Conservation (phyloP, 352 stramenopile species). For the Phytophthora chlamydospora region DNA sequence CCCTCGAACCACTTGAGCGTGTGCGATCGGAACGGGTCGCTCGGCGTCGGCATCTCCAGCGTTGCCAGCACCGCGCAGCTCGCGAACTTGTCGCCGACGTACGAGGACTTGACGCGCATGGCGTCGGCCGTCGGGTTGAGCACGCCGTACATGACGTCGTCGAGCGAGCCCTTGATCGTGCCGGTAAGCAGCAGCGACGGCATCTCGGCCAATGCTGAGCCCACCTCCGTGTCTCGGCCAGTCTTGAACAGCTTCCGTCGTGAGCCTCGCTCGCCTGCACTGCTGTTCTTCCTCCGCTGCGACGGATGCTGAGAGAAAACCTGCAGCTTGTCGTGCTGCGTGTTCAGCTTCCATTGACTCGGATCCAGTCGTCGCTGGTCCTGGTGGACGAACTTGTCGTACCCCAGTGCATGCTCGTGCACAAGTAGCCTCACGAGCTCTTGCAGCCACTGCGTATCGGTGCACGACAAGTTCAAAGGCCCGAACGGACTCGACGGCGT, state of each 20-base stretch:
- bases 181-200: slow-evolving; percentile 37
- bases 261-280: slow-evolving; percentile 1
- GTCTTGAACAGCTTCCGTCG: slow-evolving; percentile 14
- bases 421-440: slow-evolving; percentile 31
- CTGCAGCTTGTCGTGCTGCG: slow-evolving; percentile 26
- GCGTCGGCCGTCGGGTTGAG: slow-evolving; percentile 38
- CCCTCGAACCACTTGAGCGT: slow-evolving; percentile 59
- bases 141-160: slow-evolving; percentile 51
- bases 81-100: slow-evolving; percentile 52
- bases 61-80: slow-evolving; percentile 41
- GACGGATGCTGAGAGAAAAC: slow-evolving; percentile 26
- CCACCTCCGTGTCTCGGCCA: slow-evolving; percentile 13
- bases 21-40: slow-evolving; percentile 51
- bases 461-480: slow-evolving; percentile 23
- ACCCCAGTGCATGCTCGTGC: slow-evolving; percentile 20
- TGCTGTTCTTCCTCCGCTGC: slow-evolving; percentile 17
- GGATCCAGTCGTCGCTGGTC: slow-evolving; percentile 24
- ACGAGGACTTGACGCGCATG: slow-evolving; percentile 45
- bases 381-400: slow-evolving; percentile 28
- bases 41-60: slow-evolving; percentile 31
- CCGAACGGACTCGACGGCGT: slow-evolving; percentile 27
- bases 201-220: slow-evolving; percentile 17
- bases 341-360: slow-evolving; percentile 24
- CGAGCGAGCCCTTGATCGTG: slow-evolving; percentile 35
- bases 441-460: slow-evolving; percentile 27